These are phyloP conservation scores for Fusarium xyrophilum DNA, from an alignment of 2,329 filamentous ascomycete genomes.

Conservation along the genomic window DNA sequence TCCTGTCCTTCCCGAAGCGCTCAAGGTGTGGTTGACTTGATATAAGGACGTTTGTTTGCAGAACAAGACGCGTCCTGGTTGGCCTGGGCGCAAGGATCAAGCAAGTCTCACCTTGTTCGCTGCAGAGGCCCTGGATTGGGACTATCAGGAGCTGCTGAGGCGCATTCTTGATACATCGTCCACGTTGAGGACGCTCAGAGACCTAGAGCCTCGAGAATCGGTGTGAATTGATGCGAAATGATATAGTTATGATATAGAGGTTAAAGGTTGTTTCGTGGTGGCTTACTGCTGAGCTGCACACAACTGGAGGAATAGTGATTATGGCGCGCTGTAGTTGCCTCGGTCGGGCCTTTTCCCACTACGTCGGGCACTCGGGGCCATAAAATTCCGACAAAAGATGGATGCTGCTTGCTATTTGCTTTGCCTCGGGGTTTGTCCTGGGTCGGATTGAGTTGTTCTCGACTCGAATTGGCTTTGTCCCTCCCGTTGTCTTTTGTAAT, in stretches of 20 bases:
- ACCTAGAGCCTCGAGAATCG: neutral
- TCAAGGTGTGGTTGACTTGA: neutral
- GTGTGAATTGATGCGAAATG: neutral
- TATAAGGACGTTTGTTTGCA: slow-evolving; percentile 11
- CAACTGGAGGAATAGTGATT: neutral
- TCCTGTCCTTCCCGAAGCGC: neutral
- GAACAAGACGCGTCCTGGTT: slow-evolving; percentile 31
- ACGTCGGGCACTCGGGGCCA: slow-evolving; percentile 26
- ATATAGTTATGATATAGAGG: neutral
- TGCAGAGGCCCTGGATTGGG: slow-evolving; percentile 23
- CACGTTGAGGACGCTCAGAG: slow-evolving; percentile 11
- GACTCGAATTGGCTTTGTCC: slow-evolving; percentile 37
- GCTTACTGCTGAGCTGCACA: slow-evolving; percentile 5
- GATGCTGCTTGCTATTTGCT: slow-evolving; percentile 26
- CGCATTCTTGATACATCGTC: slow-evolving; percentile 21
- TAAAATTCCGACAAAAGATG: slow-evolving; percentile 34
- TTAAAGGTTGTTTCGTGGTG: slow-evolving; percentile 4
- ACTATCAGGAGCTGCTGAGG: slow-evolving; percentile 16
- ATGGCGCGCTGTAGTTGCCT: slow-evolving; percentile 3
- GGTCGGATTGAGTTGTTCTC: slow-evolving; percentile 31
- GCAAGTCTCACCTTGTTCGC: slow-evolving; percentile 30
- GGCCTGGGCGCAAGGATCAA: slow-evolving; percentile 28
- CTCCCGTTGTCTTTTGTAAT: slow-evolving; percentile 32
- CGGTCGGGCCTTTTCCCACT: slow-evolving; percentile 25
- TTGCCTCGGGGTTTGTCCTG: slow-evolving; percentile 18